Percentiles rank a stretch among this genome's conserved stretches.
These are phyloP conservation scores for Fraxinus floribunda DNA, from an alignment of 305 asterid species.

Conservation along the genomic window DNA sequence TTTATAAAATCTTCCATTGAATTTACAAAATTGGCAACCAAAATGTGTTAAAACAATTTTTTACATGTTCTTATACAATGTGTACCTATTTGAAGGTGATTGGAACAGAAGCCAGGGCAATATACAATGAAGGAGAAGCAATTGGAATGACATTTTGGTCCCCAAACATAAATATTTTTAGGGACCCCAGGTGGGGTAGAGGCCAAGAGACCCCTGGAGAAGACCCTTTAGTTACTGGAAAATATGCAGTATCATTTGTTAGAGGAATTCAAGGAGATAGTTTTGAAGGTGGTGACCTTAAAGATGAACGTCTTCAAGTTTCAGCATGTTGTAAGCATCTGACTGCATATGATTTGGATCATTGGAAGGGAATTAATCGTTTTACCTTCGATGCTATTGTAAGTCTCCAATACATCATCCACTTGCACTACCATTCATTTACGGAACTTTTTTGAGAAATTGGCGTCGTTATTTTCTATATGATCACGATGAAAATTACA, in stretches of 20 bases:
- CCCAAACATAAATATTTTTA: constrained; percentile 50
- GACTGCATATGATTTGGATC: constrained; percentile 57
- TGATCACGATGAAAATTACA: neutral
- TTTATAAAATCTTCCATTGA: neutral
- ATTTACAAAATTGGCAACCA: neutral
- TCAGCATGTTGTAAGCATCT: constrained; percentile 60
- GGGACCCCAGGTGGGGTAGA: constrained; percentile 63
- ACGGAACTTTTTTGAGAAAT: neutral
- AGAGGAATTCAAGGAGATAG: constrained; percentile 52
- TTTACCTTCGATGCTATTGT: constrained; percentile 49
- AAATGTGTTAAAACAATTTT: neutral
- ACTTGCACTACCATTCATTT: neutral
- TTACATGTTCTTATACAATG: neutral
- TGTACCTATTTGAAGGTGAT: constrained; percentile 29
- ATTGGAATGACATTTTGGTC: constrained; percentile 57
- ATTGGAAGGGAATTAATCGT: constrained; percentile 54
- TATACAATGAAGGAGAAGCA: constrained; percentile 53
- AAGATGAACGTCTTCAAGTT: constrained; percentile 42
- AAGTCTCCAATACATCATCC: constrained; percentile 3
- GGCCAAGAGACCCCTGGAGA: constrained; percentile 62
- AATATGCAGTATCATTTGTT: constrained; percentile 45
- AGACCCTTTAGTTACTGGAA: constrained; percentile 45
- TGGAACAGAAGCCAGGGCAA: constrained; percentile 52
- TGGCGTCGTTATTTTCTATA: neutral
- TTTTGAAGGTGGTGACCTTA: constrained; percentile 32